Base-by-base conservation (phyloP, 768 basidiomycete species). In the Royoungia palumana region DNA sequence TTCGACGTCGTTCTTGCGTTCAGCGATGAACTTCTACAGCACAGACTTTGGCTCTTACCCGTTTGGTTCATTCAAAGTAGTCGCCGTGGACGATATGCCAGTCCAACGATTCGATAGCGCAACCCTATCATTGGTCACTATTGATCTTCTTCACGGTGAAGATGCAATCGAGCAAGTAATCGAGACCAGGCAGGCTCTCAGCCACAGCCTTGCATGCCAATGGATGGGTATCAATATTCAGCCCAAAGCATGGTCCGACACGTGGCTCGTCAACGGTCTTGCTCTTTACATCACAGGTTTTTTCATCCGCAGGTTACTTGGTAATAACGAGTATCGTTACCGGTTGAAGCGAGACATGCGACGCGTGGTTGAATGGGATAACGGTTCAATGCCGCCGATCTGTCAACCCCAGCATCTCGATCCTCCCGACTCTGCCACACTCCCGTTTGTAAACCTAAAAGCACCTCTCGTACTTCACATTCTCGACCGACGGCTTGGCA, bases 221-320 rank as follows among this genome's bases (percentile, higher is more conserved):
- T 99, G 96, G 96, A 77, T 90, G 47, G 94, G 96, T 22, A 83
- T 99, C 68, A 95, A 97, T 68, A 92, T 99, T 60, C 85, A 93
- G 49, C 94, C 87, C 44, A 93, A 92, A 72, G 79, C 84, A 24
- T 91, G 90, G 81, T 87, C 92, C 12, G 96, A 99, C 67, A 80
- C 85, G 21, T 99, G 96, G 96, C 81, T 99, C n/a, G 85, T 94
- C 49, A 93, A 95, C 60, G 96, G 94, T 2, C 73, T 99, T 39
- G 87, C 91, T 9, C 75, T 94, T 14, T 94, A 97, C 63, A 87
- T 98, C 62, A 87, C 89, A 6, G 87, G 87, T 10, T 77, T 94
- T 35, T 97, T 90, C 72, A 72, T 94, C 59, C 81, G 85, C 49
- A 89, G 87, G 68, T 72, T 94, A 13, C 75, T 97, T 48, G 96